Percentiles rank a stretch among this genome's conserved stretches.
phyloP scores from a whole-genome alignment of 2,329 filamentous ascomycete genomes.

The Aspergillus piperis region DNA sequence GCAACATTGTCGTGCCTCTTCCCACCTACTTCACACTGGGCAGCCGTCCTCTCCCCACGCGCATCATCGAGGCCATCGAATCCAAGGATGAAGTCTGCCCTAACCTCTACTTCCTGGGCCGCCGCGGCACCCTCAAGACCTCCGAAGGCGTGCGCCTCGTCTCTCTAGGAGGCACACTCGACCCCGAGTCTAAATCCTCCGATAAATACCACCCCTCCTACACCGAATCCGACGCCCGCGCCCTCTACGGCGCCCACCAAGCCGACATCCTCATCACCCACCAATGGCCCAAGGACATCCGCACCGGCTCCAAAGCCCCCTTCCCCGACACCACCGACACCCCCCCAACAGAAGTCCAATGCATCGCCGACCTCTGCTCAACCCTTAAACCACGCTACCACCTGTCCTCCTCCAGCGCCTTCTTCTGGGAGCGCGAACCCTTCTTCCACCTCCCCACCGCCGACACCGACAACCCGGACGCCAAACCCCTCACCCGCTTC shows the following conservation, averaged over 20 bases:
- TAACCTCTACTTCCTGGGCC: slow-evolving; percentile 90
- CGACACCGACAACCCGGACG: slow-evolving; percentile 55
- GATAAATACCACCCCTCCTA: slow-evolving; percentile 75
- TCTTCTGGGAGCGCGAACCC: slow-evolving; percentile 88
- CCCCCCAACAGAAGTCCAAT: slow-evolving; percentile 59
- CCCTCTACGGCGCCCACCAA: slow-evolving; percentile 71
- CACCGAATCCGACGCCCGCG: slow-evolving; percentile 72
- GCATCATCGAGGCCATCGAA: slow-evolving; percentile 72
- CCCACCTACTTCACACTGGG: slow-evolving; percentile 91
- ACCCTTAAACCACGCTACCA: slow-evolving; percentile 89
- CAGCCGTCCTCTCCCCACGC: slow-evolving; percentile 67
- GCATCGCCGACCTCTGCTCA: slow-evolving; percentile 75
- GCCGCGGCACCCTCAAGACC: slow-evolving; percentile 83
- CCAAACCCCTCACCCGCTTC: slow-evolving; percentile 75
- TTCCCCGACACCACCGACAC: slow-evolving; percentile 55
- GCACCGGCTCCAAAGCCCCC: slow-evolving; percentile 65
- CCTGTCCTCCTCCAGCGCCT: slow-evolving; percentile 68
- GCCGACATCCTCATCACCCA: slow-evolving; percentile 86
- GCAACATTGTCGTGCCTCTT: slow-evolving; percentile 72
- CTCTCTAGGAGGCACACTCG: slow-evolving; percentile 73
- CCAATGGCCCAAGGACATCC: slow-evolving; percentile 78
- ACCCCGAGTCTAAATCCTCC: slow-evolving; percentile 49
- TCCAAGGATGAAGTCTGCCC: slow-evolving; percentile 73
- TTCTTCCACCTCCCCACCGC: slow-evolving; percentile 70
- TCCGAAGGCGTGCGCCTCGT: slow-evolving; percentile 86